phyloP scores from a whole-genome alignment of 129 eudicot species.

The Lactuca saligna region DNA sequence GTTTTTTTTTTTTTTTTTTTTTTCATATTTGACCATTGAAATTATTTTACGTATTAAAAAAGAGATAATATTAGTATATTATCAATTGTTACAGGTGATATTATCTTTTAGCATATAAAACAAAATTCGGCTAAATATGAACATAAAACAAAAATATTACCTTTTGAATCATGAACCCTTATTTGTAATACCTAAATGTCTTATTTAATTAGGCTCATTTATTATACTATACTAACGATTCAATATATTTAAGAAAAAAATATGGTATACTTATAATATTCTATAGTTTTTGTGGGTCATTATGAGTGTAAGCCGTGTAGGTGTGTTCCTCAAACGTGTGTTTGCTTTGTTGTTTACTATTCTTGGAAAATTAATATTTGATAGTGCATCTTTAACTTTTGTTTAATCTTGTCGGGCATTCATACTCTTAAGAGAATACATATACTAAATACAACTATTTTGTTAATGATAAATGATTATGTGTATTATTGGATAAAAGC shows the following conservation, averaged over 20 bases:
- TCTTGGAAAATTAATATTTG: background rate
- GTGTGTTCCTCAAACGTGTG: conserved; percentile 9
- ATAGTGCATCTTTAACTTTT: background rate
- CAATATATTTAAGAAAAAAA: background rate
- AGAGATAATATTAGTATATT: too few species aligned
- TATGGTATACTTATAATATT: background rate
- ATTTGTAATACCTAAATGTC: too few species aligned
- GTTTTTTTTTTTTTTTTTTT: too few species aligned
- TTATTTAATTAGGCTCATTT: too few species aligned
- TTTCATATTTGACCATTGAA: too few species aligned
- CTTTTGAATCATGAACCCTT: too few species aligned
- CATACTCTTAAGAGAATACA: background rate
- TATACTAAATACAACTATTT: background rate
- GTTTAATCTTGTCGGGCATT: background rate
- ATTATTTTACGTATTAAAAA: too few species aligned
- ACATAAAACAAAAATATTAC: too few species aligned
- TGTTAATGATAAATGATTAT: background rate
- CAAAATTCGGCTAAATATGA: too few species aligned
- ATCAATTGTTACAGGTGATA: too few species aligned
- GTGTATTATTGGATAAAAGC: background rate
- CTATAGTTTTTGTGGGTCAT: background rate
- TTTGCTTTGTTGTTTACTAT: background rate
- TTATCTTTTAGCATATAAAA: too few species aligned
- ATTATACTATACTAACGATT: background rate
- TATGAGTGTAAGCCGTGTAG: conserved; percentile 4